Evolutionary conservation across 371 early-diverging fungal species (phyloP).

Genomic region (Mucor velutinosus): DNA sequence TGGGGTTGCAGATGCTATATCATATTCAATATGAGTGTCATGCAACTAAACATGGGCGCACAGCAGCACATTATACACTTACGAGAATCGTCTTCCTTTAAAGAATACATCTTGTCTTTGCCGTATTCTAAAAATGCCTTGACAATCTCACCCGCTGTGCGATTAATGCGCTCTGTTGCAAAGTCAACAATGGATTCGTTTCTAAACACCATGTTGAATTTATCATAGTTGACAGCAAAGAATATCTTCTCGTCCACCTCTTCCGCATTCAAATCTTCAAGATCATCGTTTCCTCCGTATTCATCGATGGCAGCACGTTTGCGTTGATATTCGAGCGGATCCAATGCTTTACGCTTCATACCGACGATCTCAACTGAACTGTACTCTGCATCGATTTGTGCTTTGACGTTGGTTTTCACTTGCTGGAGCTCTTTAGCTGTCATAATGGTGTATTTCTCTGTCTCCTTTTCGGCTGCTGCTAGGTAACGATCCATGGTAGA

Average conservation of each 20-base stretch:
- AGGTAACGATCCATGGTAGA: slow-evolving; percentile 65
- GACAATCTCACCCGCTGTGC: slow-evolving; percentile 67
- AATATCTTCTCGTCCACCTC: slow-evolving; percentile 58
- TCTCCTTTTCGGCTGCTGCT: slow-evolving; percentile 64
- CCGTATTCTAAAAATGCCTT: slow-evolving; percentile 57
- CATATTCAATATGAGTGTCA: neutral
- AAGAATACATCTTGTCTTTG: slow-evolving; percentile 52
- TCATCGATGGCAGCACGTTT: slow-evolving; percentile 30
- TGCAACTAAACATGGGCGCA: neutral
- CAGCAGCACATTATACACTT: slow-evolving; percentile 19
- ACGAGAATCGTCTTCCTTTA: slow-evolving; percentile 59
- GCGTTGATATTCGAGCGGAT: slow-evolving; percentile 30
- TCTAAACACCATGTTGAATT: slow-evolving; percentile 76
- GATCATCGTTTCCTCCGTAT: slow-evolving; percentile 20
- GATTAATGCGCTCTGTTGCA: slow-evolving; percentile 67
- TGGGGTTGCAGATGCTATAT: slow-evolving; percentile 54
- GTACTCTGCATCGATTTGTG: slow-evolving; percentile 59
- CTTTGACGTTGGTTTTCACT: slow-evolving; percentile 53
- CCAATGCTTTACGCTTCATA: slow-evolving; percentile 61
- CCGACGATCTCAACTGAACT: slow-evolving; percentile 56
- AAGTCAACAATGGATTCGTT: slow-evolving; percentile 72
- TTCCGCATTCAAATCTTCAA: slow-evolving; percentile 49
- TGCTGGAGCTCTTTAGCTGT: slow-evolving; percentile 69
- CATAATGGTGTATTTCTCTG: slow-evolving; percentile 59
- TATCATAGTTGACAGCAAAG: slow-evolving; percentile 75